Evolutionary conservation across 2,329 filamentous ascomycete genomes (phyloP), one percentile per base, ranked within the genome.

Genomic region (Alternaria sp.): DNA sequence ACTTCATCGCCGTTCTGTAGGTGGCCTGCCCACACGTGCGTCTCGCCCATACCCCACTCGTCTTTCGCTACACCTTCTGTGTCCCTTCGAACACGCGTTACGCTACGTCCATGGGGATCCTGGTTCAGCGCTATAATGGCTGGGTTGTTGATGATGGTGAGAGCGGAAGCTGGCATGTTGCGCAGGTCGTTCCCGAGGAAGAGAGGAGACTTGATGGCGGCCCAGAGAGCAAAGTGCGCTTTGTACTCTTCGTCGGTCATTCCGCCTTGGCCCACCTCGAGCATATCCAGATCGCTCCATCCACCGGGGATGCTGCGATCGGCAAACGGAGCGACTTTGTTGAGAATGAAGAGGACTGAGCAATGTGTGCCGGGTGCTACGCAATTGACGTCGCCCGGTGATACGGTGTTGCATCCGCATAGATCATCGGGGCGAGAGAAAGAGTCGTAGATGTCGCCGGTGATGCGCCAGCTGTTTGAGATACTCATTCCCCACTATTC

Each of bases 131-230:
- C 71, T 14, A 74, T 71, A 20, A 74, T 72, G n/a, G 71, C 71
- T 1, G 71, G 71, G 47, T 82, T 82, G 53, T 77, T 80, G 26
- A 81, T 71, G 6, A 84, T 81, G 3, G 73, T 75, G 12, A 85
- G 70, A 6, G 78, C 80, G 25, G 80, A 73, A 3, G 78, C 74
- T 0, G 78, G 72, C 53, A 83, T 79, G 18, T 77, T 76, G 47
- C 75, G 77, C 75, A 79, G 63, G 65, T 79, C 60, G 68, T 83
- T 73, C 61, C 82, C 83, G 66, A 86, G 80, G 71, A 85, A 61
- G 58, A 83, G 66, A 59, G 81, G 80, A 6, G 75, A 78, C 61
- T 82, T 82, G 57, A 84, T 65, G 61, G 79, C 78, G 44, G 80
- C 71, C 83, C 83, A 76, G 5, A 79, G 61, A 62, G 80, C 71